A percentile compares a stretch with the other conserved stretches of the same genome.
These are phyloP conservation scores for Gigaspora rosea DNA, from an alignment of 192 early-diverging fungal genomes.

Conservation along the genomic window DNA sequence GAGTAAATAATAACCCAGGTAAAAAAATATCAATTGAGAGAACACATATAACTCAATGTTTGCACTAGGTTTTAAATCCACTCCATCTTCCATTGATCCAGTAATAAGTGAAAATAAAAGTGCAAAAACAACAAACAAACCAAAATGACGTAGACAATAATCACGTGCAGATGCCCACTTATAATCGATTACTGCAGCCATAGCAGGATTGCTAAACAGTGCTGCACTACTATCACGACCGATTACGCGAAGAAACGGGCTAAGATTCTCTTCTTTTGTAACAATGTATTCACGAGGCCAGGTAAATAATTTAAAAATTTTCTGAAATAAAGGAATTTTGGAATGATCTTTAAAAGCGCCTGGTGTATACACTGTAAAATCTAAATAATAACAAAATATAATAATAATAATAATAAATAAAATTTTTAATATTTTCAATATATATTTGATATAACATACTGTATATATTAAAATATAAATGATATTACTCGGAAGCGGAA, in stretches of 20 bases:
- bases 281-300: constrained; percentile 4
- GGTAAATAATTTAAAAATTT: not conserved
- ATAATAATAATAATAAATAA: too few relatives aligned
- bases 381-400: not conserved
- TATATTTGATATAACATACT: too few relatives aligned
- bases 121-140: not conserved
- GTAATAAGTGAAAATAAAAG: not conserved
- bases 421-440: too few relatives aligned
- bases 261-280: not conserved
- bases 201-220: constrained; percentile 5
- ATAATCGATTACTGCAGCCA: constrained; percentile 13
- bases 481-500: not conserved
- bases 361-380: constrained; percentile 4
- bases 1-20: constrained; percentile 1
- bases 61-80: not conserved
- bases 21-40: not conserved
- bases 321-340: not conserved
- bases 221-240: not conserved
- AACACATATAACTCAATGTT: not conserved
- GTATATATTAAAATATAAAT: not conserved
- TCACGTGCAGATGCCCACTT: not conserved
- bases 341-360: not conserved
- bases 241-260: not conserved
- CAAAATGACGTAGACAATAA: not conserved
- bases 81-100: not conserved